Evolutionary conservation across 805 yeast genomes (phyloP), one percentile per base, ranked within the genome.

Genomic region (Saccharomyces mikatae): DNA sequence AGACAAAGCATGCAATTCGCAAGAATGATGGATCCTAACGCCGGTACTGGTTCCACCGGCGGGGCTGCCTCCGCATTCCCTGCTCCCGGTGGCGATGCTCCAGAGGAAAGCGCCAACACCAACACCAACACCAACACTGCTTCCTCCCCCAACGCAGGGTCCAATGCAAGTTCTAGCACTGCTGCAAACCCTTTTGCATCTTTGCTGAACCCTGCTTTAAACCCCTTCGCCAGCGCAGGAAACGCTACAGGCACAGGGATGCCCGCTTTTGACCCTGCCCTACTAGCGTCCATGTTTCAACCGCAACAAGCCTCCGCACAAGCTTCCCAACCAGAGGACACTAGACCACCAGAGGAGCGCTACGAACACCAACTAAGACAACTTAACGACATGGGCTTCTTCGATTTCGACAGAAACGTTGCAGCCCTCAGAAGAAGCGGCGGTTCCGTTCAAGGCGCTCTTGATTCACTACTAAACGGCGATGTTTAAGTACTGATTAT

Each of bases 391-490:
- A 84, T 87, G 80, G 94, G 94, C 6, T 92, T 92, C 74, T 82
- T 81, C 61, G 97, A 92, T 61, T 92, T 92, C 67, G 98, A 92
- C 61, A 80, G 88, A 61, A 94, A 94, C 66, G 90, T 94, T 26
- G 84, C 83, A 29, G 98, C 98, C 1, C 78, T 94, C 63, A 83
- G 97, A 74, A 83, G 98, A 73, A 83, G 92, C 53, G 99, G 99
- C 32, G 99, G 99, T 8, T 88, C 91, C 58, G 97, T 92, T 27
- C 97, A 92, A 73, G 97, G 97, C 48, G 99, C 99, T 10, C 77
- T 92, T 51, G 97, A 92, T 71, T 87, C 89, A 52, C 74, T 91
- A 62, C 77, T 91, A 55, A 86, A 79, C 57, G 87, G 87, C 28
- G 72, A 74, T 54, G 77, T 80, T 46, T 81, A 68, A 62, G 24